Evolutionary conservation across 129 eudicot genomes (phyloP).

Genomic region (Scalesia atractyloides): DNA sequence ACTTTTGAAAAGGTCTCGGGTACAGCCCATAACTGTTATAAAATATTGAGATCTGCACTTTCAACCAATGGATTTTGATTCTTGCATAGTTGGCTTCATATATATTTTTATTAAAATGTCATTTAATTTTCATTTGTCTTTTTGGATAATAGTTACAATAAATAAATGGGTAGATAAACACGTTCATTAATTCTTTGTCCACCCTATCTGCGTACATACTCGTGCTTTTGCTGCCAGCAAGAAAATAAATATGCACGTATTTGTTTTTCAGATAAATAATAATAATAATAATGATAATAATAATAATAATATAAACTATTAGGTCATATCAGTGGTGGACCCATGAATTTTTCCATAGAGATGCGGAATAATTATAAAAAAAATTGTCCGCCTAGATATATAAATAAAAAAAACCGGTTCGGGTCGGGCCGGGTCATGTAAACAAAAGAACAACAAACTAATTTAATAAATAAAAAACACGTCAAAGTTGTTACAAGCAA

Average conservation of each 20-base stretch:
- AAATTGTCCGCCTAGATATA: too few species aligned
- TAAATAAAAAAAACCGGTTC: too few species aligned
- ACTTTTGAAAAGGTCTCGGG: too few species aligned
- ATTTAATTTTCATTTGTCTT: slow-evolving; percentile 5
- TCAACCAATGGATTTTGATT: slow-evolving; percentile 16
- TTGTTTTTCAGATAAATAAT: neutral
- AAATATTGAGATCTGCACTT: slow-evolving; percentile 20
- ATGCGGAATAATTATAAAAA: too few species aligned
- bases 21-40: neutral
- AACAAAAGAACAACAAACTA: too few species aligned
- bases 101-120: slow-evolving; percentile 3
- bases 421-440: too few species aligned
- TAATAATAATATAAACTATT: too few species aligned
- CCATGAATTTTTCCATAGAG: too few species aligned
- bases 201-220: slow-evolving; percentile 25
- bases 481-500: too few species aligned
- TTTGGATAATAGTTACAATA: slow-evolving; percentile 15
- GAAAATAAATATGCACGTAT: slow-evolving; percentile 28
- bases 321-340: too few species aligned
- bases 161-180: slow-evolving; percentile 11
- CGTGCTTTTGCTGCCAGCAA: slow-evolving; percentile 35
- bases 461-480: too few species aligned
- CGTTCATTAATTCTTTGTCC: slow-evolving; percentile 28
- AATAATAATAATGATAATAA: too few species aligned
- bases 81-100: slow-evolving; percentile 25